Base-by-base conservation (phyloP, 2,329 filamentous ascomycete genomes). In the Fusarium sp. region DNA sequence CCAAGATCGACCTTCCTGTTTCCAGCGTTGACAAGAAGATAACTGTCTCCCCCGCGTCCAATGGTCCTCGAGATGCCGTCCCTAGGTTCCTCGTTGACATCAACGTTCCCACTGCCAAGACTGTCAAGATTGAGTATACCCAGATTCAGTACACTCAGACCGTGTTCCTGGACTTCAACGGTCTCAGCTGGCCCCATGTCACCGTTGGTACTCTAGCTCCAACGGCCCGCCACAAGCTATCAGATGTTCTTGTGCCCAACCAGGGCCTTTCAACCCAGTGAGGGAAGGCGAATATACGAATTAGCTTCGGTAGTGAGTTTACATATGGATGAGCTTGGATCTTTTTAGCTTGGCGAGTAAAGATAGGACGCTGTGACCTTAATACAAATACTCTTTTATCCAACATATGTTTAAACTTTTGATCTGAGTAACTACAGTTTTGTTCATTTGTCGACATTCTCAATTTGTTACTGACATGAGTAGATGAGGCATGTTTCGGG, bases 111-210 rank as follows among this genome's bases (percentile, higher is more conserved):
- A 9, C 17, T 7, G 31, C 53, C 15, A 57, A 69, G 51, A 71
- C 67, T 15, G 57, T 72, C 7, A 55, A 39, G 1, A 51, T 70
- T 13, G 52, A 57, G 21, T 64, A 67, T 11, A 57, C 47, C 0
- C 78, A 81, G 72, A 79, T 80, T 13, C 79, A 81, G 57, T 81
- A 81, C 40, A 77, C 78, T 1, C 79, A 81, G 70, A 52, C 9
- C 6, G 66, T 69, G 1, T 6, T 24, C 4, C 56, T 70, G 9
- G 55, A 69, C 13, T 70, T 70, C 4, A 52, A 60, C 7, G 24
- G 34, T 2, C 66, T 70, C 2, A 46, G 45, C 10, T 70, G 62
- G 62, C 58, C 62, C 1, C 67, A 74, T 3, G 65, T 73, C 7
- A 63, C 65, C 3, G 71, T 71, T 14, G 68, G 60, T 1, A 72